Percentiles rank a stretch among this genome's conserved stretches.
These are phyloP conservation scores for Ophiostoma piceae DNA, from an alignment of 2,329 filamentous ascomycete genomes.

Conservation along the genomic window DNA sequence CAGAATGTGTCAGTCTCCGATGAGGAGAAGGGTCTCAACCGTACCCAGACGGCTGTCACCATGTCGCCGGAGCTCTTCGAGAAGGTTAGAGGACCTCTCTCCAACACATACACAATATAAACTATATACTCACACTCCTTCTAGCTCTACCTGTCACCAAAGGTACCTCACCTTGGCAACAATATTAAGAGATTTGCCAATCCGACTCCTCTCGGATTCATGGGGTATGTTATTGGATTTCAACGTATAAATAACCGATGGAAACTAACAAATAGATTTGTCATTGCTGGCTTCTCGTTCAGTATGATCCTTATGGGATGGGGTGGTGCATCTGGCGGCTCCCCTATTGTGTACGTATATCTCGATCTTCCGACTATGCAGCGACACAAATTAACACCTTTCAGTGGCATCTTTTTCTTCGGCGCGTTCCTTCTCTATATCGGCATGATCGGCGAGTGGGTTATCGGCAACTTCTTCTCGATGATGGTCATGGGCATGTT, in stretches of 20 bases:
- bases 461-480: conserved; percentile 47
- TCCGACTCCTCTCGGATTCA: conserved; percentile 20
- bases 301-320: conserved; percentile 22
- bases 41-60: conserved; percentile 22
- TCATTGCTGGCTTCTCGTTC: conserved; percentile 21
- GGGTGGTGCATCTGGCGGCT: conserved; percentile 20
- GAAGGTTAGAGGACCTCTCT: conserved; percentile 9
- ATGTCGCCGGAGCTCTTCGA: conserved; percentile 22
- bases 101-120: background rate
- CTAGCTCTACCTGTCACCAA: conserved; percentile 21
- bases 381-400: background rate
- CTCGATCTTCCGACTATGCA: background rate
- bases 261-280: conserved; percentile 4
- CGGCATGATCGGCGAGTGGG: conserved; percentile 48
- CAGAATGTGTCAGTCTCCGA: conserved; percentile 16
- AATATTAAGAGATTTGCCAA: conserved; percentile 22
- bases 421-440: conserved; percentile 19
- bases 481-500: conserved; percentile 52
- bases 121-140: background rate
- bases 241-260: background rate
- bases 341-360: conserved; percentile 18
- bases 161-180: conserved; percentile 17
- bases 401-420: conserved; percentile 21
- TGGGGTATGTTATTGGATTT: conserved; percentile 16
- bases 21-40: conserved; percentile 23